Percentiles rank a stretch among this genome's conserved stretches.
Evolutionary conservation across 2,329 filamentous ascomycete genomes (phyloP).

Genomic region (Phaeoacremonium minimum): DNA sequence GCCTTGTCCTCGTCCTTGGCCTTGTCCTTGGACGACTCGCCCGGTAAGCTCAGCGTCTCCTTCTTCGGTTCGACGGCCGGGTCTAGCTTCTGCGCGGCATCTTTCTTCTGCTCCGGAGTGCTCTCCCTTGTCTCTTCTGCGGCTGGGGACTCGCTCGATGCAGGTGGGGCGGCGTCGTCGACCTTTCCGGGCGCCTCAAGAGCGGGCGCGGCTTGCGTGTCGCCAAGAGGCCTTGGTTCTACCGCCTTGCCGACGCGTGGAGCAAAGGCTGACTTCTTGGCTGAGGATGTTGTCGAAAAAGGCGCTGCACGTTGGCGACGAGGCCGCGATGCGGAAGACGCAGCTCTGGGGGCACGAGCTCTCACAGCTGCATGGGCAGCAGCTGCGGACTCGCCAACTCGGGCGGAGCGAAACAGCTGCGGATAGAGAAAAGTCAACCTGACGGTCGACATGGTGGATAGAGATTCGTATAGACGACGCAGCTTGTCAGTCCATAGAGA

Average conservation of each 20-base stretch:
- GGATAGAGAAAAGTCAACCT: constrained; percentile 67
- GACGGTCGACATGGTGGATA: constrained; percentile 50
- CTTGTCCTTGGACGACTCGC: constrained; percentile 8
- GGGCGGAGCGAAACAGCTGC: constrained; percentile 55
- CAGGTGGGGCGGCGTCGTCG: constrained; percentile 14
- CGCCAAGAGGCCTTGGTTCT: constrained; percentile 37
- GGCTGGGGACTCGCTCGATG: no score
- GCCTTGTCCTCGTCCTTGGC: constrained; percentile 8
- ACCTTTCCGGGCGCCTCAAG: constrained; percentile 8
- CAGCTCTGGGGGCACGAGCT: constrained; percentile 15
- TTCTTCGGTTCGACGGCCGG: constrained; percentile 7
- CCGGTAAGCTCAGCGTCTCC: constrained; percentile 7
- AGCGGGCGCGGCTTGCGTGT: constrained; percentile 9
- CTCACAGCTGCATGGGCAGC: constrained; percentile 26
- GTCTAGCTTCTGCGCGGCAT: constrained; percentile 8
- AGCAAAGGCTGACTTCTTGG: constrained; percentile 40
- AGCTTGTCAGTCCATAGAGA: constrained; percentile 1
- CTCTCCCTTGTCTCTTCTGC: constrained; percentile 2
- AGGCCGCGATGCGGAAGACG: constrained; percentile 12
- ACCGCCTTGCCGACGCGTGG: constrained; percentile 58
- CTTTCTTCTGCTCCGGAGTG: constrained; percentile 7
- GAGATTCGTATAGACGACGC: not conserved
- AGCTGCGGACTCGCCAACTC: constrained; percentile 38
- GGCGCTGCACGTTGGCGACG: constrained; percentile 16
- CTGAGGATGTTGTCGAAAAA: constrained; percentile 30